These are phyloP conservation scores for Claviceps maximensis DNA, from an alignment of 2,329 filamentous ascomycete species.

Conservation along the genomic window DNA sequence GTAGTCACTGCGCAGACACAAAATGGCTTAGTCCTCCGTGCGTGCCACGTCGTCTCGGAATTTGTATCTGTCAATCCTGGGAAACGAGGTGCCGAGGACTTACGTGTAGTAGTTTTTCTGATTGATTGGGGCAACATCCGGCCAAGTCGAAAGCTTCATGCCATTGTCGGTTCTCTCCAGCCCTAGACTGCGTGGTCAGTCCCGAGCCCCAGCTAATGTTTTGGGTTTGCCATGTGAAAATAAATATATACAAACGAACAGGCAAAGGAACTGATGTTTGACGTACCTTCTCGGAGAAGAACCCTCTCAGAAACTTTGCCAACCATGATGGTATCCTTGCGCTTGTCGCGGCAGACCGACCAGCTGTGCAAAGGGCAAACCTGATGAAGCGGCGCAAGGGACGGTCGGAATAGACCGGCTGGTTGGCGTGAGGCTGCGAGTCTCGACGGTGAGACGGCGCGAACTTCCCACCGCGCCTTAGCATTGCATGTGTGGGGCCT, in stretches of 20 bases:
- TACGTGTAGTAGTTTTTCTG: slow-evolving; percentile 99
- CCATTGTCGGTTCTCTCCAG: slow-evolving; percentile 96
- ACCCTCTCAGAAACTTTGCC: slow-evolving; percentile 53
- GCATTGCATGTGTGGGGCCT: not conserved
- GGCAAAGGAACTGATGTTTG: not conserved
- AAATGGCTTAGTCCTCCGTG: slow-evolving; percentile 7
- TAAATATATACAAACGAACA: slow-evolving; percentile 6
- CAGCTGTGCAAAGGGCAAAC: not conserved
- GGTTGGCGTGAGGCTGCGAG: not conserved
- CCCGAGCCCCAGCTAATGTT: not conserved
- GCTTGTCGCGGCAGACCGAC: not conserved
- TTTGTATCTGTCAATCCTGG: not conserved
- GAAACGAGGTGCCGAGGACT: slow-evolving; percentile 13
- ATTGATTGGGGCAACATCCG: slow-evolving; percentile 84
- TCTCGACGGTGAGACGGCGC: not conserved
- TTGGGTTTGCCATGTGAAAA: slow-evolving; percentile 9
- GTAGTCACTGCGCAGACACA: slow-evolving; percentile 55
- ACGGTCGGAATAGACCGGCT: not conserved
- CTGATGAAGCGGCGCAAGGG: not conserved
- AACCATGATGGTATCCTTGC: slow-evolving; percentile 33
- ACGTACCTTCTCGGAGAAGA: slow-evolving; percentile 47
- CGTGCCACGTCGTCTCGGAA: not conserved
- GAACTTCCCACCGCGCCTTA: slow-evolving; percentile 1
- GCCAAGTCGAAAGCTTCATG: slow-evolving; percentile 92
- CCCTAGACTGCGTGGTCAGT: slow-evolving; percentile 37